phyloP scores from a whole-genome alignment of 2,329 filamentous ascomycete species.

The Dichotomopilus funicola region DNA sequence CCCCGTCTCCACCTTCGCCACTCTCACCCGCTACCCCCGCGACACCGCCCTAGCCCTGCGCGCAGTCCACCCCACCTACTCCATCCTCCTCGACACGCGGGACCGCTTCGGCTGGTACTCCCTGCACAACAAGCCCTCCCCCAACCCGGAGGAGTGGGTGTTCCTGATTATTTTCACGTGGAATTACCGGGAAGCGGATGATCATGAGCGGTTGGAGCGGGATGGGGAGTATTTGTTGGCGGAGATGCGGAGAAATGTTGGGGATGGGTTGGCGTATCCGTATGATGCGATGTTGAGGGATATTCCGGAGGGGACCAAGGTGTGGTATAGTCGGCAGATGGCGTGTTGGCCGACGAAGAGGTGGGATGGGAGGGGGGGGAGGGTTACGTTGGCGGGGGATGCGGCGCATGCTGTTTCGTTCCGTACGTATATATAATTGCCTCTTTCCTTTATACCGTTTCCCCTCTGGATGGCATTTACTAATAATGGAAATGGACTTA shows the following conservation, averaged over 20 bases:
- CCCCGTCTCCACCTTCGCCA: conserved; percentile 7
- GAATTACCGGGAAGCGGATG: neutral
- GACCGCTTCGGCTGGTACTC: conserved; percentile 17
- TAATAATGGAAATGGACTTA: no score
- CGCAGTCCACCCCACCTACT: conserved; percentile 5
- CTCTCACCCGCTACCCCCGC: conserved; percentile 8
- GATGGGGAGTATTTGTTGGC: conserved; percentile 5
- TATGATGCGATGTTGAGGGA: conserved; percentile 7
- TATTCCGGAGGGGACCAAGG: conserved; percentile 9
- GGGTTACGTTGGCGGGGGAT: conserved; percentile 18
- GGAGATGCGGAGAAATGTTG: neutral
- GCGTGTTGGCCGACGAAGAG: conserved; percentile 17
- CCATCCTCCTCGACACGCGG: conserved; percentile 4
- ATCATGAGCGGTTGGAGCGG: neutral
- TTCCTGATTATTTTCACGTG: conserved; percentile 16
- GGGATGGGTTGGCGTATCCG: conserved; percentile 6
- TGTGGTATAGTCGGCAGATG: conserved; percentile 12
- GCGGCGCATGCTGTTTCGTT: conserved; percentile 19
- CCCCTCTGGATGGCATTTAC: no score
- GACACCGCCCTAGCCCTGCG: neutral
- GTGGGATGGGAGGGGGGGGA: conserved; percentile 14
- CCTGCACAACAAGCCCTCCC: neutral
- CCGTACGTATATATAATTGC: no score
- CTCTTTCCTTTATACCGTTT: no score
- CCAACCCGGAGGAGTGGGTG: conserved; percentile 3